Conservation (phyloP, 371 early-diverging fungal species). For the Smittium mucronatum region DNA sequence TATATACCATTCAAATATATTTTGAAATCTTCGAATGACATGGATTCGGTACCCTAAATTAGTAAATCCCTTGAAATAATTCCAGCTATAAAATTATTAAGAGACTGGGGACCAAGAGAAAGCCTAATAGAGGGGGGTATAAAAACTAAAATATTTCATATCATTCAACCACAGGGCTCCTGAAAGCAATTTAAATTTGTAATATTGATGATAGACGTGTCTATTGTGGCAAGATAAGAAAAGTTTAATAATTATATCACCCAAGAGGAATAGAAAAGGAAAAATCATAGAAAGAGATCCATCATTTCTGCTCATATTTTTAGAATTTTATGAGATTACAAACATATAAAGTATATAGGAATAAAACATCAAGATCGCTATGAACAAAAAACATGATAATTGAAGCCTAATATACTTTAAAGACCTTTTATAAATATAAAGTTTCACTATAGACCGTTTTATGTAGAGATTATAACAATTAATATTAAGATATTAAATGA, state of each 20-base stretch:
- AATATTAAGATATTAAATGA: too few relatives aligned
- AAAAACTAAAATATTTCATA: neutral
- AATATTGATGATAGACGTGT: neutral
- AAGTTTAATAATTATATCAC: neutral
- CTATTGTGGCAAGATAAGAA: neutral
- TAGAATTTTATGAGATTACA: too few relatives aligned
- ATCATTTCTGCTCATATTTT: too few relatives aligned
- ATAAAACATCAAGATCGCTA: too few relatives aligned
- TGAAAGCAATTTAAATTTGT: neutral
- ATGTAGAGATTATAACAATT: too few relatives aligned
- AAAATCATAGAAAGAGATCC: neutral
- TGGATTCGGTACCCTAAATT: neutral
- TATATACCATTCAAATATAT: neutral
- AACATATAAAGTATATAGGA: too few relatives aligned
- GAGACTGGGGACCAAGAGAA: neutral
- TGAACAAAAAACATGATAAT: too few relatives aligned
- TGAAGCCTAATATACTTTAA: too few relatives aligned
- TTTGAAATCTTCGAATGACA: neutral
- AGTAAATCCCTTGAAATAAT: neutral
- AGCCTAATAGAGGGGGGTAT: neutral
- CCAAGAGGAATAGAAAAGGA: neutral
- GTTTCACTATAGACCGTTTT: too few relatives aligned
- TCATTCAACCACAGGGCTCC: neutral
- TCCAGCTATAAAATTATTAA: neutral
- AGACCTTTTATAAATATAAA: too few relatives aligned